Evolutionary conservation across 768 basidiomycete genomes (phyloP).

Genomic region (Coprinellus micaceus): DNA sequence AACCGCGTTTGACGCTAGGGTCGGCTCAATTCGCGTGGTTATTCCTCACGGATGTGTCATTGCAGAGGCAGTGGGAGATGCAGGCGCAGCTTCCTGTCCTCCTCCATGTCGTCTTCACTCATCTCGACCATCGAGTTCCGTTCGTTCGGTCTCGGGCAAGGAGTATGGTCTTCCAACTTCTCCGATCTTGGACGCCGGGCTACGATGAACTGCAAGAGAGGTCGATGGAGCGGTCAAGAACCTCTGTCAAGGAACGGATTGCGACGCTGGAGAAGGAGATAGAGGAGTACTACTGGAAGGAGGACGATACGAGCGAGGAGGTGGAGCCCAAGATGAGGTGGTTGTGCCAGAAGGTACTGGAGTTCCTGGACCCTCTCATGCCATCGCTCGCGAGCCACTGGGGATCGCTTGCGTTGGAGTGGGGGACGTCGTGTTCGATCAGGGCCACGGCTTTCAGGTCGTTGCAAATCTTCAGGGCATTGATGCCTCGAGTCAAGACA

Average conservation of each 20-base stretch:
- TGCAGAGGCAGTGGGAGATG: slow-evolving; percentile 76
- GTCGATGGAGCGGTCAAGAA: slow-evolving; percentile 41
- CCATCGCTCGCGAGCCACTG: slow-evolving; percentile 70
- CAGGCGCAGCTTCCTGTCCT: slow-evolving; percentile 66
- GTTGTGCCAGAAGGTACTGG: slow-evolving; percentile 63
- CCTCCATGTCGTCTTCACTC: slow-evolving; percentile 76
- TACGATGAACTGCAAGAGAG: slow-evolving; percentile 72
- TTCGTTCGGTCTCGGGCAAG: slow-evolving; percentile 71
- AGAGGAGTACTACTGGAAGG: slow-evolving; percentile 63
- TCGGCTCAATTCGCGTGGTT: slow-evolving; percentile 87
- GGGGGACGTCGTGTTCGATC: slow-evolving; percentile 87
- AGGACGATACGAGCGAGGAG: slow-evolving; percentile 56
- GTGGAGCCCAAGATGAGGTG: slow-evolving; percentile 65
- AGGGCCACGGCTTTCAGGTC: slow-evolving; percentile 84
- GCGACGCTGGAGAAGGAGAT: slow-evolving; percentile 56
- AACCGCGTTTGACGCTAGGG: slow-evolving; percentile 67
- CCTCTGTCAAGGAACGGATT: slow-evolving; percentile 49
- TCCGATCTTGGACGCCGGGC: slow-evolving; percentile 78
- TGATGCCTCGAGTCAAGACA: slow-evolving; percentile 69
- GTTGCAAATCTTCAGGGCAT: slow-evolving; percentile 81
- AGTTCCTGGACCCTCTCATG: slow-evolving; percentile 64
- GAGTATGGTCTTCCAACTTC: slow-evolving; percentile 77
- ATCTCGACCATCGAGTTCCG: slow-evolving; percentile 72
- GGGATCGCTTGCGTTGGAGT: slow-evolving; percentile 75
- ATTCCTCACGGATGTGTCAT: slow-evolving; percentile 72